These are phyloP conservation scores for Saccharum hybrid DNA, from an alignment of 202 grass and related monocot species.

Conservation along the genomic window DNA sequence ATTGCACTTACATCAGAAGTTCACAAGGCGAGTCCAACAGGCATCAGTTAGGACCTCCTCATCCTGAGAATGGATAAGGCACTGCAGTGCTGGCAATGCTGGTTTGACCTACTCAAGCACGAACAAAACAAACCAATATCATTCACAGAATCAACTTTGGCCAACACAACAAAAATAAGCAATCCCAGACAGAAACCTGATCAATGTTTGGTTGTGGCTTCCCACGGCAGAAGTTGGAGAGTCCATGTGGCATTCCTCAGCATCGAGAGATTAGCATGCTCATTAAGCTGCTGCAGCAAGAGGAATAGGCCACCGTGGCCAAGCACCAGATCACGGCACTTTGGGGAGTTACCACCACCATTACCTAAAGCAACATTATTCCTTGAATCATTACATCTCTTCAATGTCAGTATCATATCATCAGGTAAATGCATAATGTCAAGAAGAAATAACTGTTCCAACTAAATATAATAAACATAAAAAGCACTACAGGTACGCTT, in stretches of 20 bases:
- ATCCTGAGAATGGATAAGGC: slow-evolving; percentile 79
- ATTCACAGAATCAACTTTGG: background rate
- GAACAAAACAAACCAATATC: background rate
- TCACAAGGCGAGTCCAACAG: background rate
- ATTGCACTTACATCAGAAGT: background rate
- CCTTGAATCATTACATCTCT: no score
- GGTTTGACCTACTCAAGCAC: slow-evolving; percentile 62
- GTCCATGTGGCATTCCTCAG: slow-evolving; percentile 95
- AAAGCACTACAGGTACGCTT: no score
- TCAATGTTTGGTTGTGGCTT: slow-evolving; percentile 89
- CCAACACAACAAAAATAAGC: background rate
- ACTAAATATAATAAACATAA: no score
- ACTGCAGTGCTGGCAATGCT: slow-evolving; percentile 75
- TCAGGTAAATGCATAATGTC: background rate
- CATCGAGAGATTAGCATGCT: slow-evolving; percentile 92
- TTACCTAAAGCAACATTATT: no score
- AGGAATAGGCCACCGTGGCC: slow-evolving; percentile 60
- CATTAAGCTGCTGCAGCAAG: slow-evolving; percentile 78
- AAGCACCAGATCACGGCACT: no score
- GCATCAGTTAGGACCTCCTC: slow-evolving; percentile 67
- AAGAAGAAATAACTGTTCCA: no score
- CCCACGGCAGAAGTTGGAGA: slow-evolving; percentile 89
- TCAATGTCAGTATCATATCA: no score
- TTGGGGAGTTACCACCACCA: no score
- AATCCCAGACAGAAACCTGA: slow-evolving; percentile 50